Evolutionary conservation across 2,329 filamentous ascomycete species (phyloP).

Genomic region (Capronia epimyces): DNA sequence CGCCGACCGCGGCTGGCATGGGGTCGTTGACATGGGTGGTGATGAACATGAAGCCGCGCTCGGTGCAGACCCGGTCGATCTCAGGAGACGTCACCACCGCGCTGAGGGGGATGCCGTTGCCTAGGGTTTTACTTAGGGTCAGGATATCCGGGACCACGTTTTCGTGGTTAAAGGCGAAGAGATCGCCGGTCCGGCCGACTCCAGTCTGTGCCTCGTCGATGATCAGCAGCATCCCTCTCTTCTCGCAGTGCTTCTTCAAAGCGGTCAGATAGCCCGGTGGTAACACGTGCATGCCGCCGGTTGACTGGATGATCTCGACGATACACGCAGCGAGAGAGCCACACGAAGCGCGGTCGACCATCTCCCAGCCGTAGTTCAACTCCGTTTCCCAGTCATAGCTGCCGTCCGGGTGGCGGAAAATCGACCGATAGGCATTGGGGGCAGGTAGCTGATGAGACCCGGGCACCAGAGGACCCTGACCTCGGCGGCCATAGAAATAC

Average conservation of each 20-base stretch:
- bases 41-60: constrained; percentile 52
- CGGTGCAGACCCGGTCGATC: constrained; percentile 47
- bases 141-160: constrained; percentile 56
- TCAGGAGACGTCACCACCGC: constrained; percentile 53
- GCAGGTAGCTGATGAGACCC: constrained; percentile 55
- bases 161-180: constrained; percentile 57
- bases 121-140: constrained; percentile 57
- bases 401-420: constrained; percentile 55
- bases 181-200: constrained; percentile 51
- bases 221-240: constrained; percentile 54
- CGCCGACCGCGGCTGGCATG: constrained; percentile 54
- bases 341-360: constrained; percentile 55
- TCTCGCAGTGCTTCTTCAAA: constrained; percentile 51
- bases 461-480: constrained; percentile 47
- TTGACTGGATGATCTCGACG: constrained; percentile 55
- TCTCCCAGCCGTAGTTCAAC: constrained; percentile 56
- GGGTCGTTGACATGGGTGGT: constrained; percentile 62
- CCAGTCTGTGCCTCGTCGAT: constrained; percentile 58
- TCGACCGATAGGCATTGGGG: constrained; percentile 57
- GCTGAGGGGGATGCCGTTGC: constrained; percentile 55
- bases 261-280: constrained; percentile 55
- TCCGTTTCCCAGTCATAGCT: constrained; percentile 62
- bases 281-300: constrained; percentile 56
- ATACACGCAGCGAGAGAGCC: constrained; percentile 61
- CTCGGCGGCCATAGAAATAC: constrained; percentile 50